Evolutionary conservation across 2,329 filamentous ascomycete species (phyloP), one percentile per base, ranked within the genome.

Genomic region (Aspergillus transmontanensis): DNA sequence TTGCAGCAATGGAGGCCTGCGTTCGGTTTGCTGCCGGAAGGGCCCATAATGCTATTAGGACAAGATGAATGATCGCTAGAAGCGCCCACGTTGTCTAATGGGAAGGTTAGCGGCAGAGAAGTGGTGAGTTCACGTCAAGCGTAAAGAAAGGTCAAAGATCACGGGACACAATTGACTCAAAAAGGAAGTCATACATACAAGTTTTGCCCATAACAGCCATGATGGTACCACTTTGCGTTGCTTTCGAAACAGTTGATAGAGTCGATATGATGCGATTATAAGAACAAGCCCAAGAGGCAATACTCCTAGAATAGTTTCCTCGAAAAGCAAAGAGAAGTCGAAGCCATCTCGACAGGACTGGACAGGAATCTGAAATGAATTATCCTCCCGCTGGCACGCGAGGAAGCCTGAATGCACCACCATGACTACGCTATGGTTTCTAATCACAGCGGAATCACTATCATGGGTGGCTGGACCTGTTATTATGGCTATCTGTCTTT

Each of bases 311-410:
- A 82, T 75, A 2, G 73, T 73, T 61, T 82, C 79, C 64, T 82
- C 80, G 61, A 82, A 82, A n/a, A 82, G 71, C 53, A 82, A 72
- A 26, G 80, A 80, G 64, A 82, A 82, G 61, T 82, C 80, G 64
- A 82, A 81, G 14, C 72, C 75, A 23, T 74, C 75, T 26, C 77
- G 75, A 72, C 78, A 80, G 45, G 69, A 68, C 23, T 68, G 62
- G 12, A 75, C 75, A 63, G 73, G 72, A 59, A 74, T 72, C 30
- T 69, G 72, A 43, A 80, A 68, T 9, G 73, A 72, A 62, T 79
- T 75, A 66, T 79, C 77, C 48, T 75, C 66, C 64, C 71, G 69
- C 26, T 62, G 69, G 69, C 76, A 79, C 58, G 65, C 69, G 51
- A 69, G 66, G 62, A 57, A 23, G 36, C 61, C 60, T 60, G 71